phyloP scores from a whole-genome alignment of 352 stramenopile species.

The Phytophthora podocarpi region DNA sequence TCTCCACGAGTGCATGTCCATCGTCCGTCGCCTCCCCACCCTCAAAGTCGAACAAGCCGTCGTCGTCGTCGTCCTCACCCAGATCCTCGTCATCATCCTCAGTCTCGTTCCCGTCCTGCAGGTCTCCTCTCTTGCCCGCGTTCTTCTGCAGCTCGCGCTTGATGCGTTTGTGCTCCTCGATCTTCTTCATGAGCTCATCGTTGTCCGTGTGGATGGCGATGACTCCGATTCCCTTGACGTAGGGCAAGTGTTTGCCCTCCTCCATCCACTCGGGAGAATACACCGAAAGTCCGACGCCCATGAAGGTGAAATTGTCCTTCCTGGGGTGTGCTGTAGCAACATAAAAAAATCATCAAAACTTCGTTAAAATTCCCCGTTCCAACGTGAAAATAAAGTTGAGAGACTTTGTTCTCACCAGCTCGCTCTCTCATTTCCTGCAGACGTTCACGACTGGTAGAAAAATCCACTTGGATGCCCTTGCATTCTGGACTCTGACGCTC shows the following conservation, averaged over 20 bases:
- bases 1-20: constrained; percentile 51
- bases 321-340: constrained; percentile 39
- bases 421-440: constrained; percentile 51
- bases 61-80: constrained; percentile 37
- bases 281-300: constrained; percentile 63
- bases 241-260: constrained; percentile 56
- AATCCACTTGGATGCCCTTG: constrained; percentile 56
- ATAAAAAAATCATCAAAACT: constrained; percentile 16
- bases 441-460: constrained; percentile 43
- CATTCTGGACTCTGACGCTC: constrained; percentile 52
- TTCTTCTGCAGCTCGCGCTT: constrained; percentile 52
- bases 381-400: neutral
- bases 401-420: constrained; percentile 39
- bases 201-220: constrained; percentile 55
- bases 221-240: constrained; percentile 56
- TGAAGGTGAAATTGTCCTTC: constrained; percentile 60
- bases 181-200: constrained; percentile 59
- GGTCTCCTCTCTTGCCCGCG: constrained; percentile 31
- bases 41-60: constrained; percentile 47
- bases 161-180: constrained; percentile 72
- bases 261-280: constrained; percentile 69
- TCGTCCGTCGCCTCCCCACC: constrained; percentile 40
- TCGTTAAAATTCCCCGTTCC: constrained; percentile 2
- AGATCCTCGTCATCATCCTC: constrained; percentile 34
- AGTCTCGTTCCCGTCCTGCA: constrained; percentile 43